Evolutionary conservation across 331 rosid genomes (phyloP).

Genomic region (Quercus lobata): DNA sequence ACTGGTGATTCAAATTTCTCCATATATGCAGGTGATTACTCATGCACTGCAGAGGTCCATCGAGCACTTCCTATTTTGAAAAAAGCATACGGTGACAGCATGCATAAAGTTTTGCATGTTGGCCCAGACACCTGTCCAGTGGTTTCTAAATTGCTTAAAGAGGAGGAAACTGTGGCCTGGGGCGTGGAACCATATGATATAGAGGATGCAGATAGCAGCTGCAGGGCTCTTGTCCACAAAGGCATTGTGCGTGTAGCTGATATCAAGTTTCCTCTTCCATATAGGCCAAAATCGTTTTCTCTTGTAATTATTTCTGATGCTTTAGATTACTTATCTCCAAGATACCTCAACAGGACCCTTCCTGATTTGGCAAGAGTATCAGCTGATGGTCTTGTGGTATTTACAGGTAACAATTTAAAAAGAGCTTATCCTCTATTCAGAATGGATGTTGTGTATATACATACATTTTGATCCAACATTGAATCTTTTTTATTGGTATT

Average conservation of each 20-base stretch:
- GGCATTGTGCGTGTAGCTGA: conserved; percentile 65
- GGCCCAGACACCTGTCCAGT: conserved; percentile 67
- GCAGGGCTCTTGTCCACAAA: conserved; percentile 55
- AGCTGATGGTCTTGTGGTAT: conserved; percentile 51
- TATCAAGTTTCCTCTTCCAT: conserved; percentile 69
- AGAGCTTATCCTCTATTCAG: conserved; percentile 10
- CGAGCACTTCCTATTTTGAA: conserved; percentile 50
- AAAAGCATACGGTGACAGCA: conserved; percentile 58
- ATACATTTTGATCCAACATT: background rate
- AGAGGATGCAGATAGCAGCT: conserved; percentile 56
- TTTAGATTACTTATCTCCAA: conserved; percentile 68
- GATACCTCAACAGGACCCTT: conserved; percentile 74
- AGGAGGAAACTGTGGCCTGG: conserved; percentile 80
- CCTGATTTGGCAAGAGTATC: conserved; percentile 70
- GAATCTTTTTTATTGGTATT: background rate
- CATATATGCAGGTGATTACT: conserved; percentile 50
- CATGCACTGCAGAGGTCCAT: conserved; percentile 62
- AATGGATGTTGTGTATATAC: background rate
- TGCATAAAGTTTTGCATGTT: conserved; percentile 69
- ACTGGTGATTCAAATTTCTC: conserved; percentile 6
- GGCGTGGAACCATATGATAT: conserved; percentile 74
- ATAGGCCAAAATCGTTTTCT: conserved; percentile 64
- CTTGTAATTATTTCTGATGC: conserved; percentile 70
- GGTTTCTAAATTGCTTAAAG: conserved; percentile 48
- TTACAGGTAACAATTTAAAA: conserved; percentile 39